These are phyloP conservation scores for Fraxinus greggii DNA, from an alignment of 305 asterid genomes.

Conservation along the genomic window DNA sequence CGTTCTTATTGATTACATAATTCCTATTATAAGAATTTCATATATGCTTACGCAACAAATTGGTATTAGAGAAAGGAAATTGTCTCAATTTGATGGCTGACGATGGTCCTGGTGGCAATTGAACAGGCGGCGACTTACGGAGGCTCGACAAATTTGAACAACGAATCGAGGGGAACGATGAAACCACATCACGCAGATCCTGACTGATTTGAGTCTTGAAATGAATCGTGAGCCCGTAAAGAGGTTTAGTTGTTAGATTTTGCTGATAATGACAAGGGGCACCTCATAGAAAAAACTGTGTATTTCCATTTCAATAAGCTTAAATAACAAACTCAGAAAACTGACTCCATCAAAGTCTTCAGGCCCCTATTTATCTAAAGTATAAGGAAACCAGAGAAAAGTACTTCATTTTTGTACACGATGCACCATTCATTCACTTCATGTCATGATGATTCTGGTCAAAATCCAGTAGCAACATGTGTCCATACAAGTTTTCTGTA, in stretches of 20 bases:
- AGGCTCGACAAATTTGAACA: too few species aligned
- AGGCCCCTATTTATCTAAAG: not conserved
- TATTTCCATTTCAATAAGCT: not conserved
- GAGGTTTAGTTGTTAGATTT: not conserved
- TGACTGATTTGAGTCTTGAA: too few species aligned
- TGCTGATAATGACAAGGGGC: not conserved
- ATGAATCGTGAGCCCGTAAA: too few species aligned
- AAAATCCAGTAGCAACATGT: not conserved
- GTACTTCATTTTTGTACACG: not conserved
- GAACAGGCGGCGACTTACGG: too few species aligned
- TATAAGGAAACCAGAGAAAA: not conserved
- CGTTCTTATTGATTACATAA: too few species aligned
- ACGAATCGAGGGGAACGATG: too few species aligned
- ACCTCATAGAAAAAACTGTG: not conserved
- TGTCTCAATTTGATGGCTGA: too few species aligned
- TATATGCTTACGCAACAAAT: too few species aligned
- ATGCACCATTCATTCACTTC: not conserved
- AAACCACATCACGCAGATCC: too few species aligned
- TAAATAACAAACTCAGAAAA: not conserved
- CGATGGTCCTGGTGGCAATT: too few species aligned
- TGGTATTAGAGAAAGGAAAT: too few species aligned
- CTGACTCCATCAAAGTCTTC: not conserved
- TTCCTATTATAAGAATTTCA: too few species aligned
- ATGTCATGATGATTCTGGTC: not conserved
- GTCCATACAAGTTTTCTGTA: not conserved